Conservation (phyloP, 108 stramenopile genomes). For the Skeletonema grethae region DNA sequence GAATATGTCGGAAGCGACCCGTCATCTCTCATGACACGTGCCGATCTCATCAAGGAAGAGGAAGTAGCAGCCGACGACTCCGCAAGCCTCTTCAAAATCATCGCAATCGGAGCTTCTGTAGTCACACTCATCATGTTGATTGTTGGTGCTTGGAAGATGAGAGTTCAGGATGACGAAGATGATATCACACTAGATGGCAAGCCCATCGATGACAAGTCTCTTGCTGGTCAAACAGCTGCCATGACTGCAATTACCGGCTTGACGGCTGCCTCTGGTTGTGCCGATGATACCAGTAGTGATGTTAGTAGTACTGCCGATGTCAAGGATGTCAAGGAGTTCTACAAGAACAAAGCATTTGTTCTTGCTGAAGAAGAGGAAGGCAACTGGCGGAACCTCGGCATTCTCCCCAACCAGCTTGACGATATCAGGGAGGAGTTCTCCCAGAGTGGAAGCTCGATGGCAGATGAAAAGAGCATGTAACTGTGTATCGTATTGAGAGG, state of each 20-base stretch:
- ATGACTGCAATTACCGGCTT: background rate
- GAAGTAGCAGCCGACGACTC: background rate
- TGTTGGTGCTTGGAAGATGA: background rate
- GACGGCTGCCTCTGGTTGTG: background rate
- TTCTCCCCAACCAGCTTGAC: background rate
- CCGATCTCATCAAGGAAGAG: background rate
- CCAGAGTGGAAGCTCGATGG: background rate
- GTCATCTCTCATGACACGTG: conserved; percentile 3
- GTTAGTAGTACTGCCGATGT: background rate
- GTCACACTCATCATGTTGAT: background rate
- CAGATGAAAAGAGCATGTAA: conserved; percentile 3
- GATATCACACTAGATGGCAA: background rate
- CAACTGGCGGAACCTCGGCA: conserved; percentile 6
- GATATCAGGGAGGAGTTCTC: conserved; percentile 1
- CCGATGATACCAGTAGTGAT: background rate
- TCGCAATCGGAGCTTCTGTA: background rate
- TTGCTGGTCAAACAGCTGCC: background rate
- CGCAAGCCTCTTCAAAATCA: background rate
- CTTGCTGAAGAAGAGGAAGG: conserved; percentile 27
- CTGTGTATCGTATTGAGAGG: background rate
- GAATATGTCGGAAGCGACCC: background rate
- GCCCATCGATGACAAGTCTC: conserved; percentile 1
- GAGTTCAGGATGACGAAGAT: background rate
- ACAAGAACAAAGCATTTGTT: conserved; percentile 17
- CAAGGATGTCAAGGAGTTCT: background rate